Conservation (phyloP, 106 monocot species). For the Allium sativum region DNA sequence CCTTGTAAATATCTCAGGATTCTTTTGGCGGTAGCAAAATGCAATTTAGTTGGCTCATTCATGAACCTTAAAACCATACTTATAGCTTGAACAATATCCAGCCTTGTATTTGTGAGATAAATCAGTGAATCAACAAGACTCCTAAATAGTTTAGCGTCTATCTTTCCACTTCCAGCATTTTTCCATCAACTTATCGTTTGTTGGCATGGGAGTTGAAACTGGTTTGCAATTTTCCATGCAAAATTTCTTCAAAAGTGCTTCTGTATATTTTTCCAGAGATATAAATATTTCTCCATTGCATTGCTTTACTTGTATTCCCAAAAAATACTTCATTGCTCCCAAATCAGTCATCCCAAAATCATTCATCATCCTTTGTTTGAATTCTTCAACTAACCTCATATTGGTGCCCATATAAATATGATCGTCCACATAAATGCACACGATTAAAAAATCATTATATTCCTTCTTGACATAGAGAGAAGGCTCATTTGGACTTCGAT, state of each 20-base stretch:
- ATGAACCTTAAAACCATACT: conserved; percentile 1
- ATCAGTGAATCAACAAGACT: neutral
- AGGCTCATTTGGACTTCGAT: conserved; percentile 1
- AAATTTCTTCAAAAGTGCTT: conserved; percentile 2
- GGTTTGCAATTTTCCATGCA: conserved; percentile 1
- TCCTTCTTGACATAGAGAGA: neutral
- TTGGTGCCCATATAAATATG: conserved; percentile 1
- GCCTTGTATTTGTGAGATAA: conserved; percentile 1
- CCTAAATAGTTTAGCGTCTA: neutral
- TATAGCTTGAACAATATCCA: neutral
- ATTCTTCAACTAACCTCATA: neutral
- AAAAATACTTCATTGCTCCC: conserved; percentile 4
- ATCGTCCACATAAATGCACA: conserved; percentile 17
- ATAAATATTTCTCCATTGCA: neutral
- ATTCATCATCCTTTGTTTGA: neutral
- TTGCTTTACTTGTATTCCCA: conserved; percentile 5
- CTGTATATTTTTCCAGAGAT: neutral
- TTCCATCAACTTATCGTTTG: neutral
- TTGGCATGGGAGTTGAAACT: neutral
- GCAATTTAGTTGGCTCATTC: neutral
- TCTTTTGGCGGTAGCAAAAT: neutral
- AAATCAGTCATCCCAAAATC: conserved; percentile 1
- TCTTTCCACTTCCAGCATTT: neutral
- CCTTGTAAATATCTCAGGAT: conserved; percentile 5
- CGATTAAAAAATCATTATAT: neutral